phyloP scores from a whole-genome alignment of 2,329 filamentous ascomycete genomes.

The Neoscytalidium dimidiatum region DNA sequence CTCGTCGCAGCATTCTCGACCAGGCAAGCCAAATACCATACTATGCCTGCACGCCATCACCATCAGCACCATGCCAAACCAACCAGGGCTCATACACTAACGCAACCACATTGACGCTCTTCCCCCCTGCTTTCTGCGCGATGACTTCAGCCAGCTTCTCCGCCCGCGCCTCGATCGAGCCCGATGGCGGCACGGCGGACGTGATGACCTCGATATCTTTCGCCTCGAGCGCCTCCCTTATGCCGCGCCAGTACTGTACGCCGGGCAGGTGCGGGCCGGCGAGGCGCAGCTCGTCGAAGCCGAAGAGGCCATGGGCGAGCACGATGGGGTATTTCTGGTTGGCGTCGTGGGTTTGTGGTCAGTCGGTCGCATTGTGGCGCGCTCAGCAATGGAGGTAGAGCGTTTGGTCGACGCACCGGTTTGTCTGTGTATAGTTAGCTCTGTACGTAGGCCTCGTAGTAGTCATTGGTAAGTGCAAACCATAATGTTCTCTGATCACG shows the following conservation, averaged over 20 bases:
- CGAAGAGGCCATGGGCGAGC: slow-evolving; percentile 65
- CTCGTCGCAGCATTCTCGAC: background rate
- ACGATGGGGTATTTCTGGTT: slow-evolving; percentile 57
- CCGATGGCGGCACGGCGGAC: slow-evolving; percentile 60
- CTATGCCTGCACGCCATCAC: slow-evolving; percentile 51
- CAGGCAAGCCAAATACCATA: slow-evolving; percentile 42
- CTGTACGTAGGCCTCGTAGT: background rate
- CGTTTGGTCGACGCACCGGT: slow-evolving; percentile 28
- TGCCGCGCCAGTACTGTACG: slow-evolving; percentile 66
- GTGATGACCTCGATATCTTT: slow-evolving; percentile 64
- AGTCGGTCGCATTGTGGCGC: background rate
- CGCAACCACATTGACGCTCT: slow-evolving; percentile 66
- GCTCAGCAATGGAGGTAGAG: background rate
- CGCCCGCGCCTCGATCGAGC: slow-evolving; percentile 60
- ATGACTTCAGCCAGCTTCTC: slow-evolving; percentile 56
- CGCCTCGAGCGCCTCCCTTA: slow-evolving; percentile 57
- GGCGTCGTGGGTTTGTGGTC: slow-evolving; percentile 30
- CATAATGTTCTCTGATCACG: slow-evolving; percentile 58
- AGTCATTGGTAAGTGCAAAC: slow-evolving; percentile 34
- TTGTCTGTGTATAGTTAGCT: slow-evolving; percentile 32
- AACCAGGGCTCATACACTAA: slow-evolving; percentile 39
- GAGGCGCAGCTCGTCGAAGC: slow-evolving; percentile 64
- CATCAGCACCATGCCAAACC: background rate
- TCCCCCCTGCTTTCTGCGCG: slow-evolving; percentile 53
- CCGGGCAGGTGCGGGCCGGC: slow-evolving; percentile 57